Base-by-base conservation (phyloP, 2,329 filamentous ascomycete genomes). In the Colletotrichum lini region DNA sequence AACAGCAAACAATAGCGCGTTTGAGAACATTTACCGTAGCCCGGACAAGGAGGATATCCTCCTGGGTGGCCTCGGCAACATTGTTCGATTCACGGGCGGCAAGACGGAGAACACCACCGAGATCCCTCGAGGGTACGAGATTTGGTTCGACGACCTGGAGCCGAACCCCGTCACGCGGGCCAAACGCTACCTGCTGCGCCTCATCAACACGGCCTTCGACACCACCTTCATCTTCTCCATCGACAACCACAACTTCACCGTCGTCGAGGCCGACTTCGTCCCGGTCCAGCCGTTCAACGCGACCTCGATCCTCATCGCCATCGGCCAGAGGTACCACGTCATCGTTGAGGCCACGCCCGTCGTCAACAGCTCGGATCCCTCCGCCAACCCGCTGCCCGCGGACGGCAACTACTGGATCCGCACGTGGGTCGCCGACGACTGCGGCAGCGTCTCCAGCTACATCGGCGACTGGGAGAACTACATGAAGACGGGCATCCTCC, bases 181-280 rank as follows among this genome's bases (percentile, higher is more conserved):
- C 42, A 80, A 81, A 73, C 79, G 77, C 58, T 74, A 80, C 60
- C 68, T 81, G 59, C 21, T 84, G 73, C 61, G 77, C 30, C 40
- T 82, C 18, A 79, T 82, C 72, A 81, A 81, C 72, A 76, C 79
- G 57, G 68, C 82, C 70, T 72, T 78, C 71, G 59, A 80, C 68
- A 73, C 77, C 49, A 73, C 77, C 73, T 75, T 77, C 69, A 38
- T 77, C 44, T 83, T 85, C 67, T 80, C 78, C 54, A 81, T 85
- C 35, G 84, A 85, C 50, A 80, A 64, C 23, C 75, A 76, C 52
- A 54, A 58, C 3, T 50, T 87, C 45, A 84, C 80, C 0, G 82
- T 88, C 50, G 83, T 87, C 38, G 80, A 83, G 16, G 81, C 80
- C 49, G 86, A 87, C 70, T 84, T 85, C n/a, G 83, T 86, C 0